Conservation (phyloP, 805 yeast genomes). For the Candida boidinii region DNA sequence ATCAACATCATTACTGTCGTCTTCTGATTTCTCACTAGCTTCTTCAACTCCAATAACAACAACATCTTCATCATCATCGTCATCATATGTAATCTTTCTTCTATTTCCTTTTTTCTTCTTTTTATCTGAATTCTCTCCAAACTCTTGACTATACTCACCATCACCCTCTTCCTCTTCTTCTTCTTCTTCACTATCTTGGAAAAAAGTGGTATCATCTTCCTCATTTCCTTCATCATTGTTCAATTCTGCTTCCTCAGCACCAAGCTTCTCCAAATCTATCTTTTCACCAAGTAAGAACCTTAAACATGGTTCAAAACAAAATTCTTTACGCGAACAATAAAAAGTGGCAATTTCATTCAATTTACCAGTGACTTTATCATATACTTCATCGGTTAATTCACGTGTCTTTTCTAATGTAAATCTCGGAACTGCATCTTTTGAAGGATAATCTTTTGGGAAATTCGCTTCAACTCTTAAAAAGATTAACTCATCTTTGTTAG, state of each 20-base stretch:
- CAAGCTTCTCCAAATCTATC: slow-evolving; percentile 35
- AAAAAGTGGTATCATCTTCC: slow-evolving; percentile 10
- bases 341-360: slow-evolving; percentile 48
- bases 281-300: slow-evolving; percentile 77
- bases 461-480: slow-evolving; percentile 63
- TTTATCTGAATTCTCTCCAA: slow-evolving; percentile 22
- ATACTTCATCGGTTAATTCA: slow-evolving; percentile 43
- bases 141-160: no score
- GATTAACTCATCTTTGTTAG: slow-evolving; percentile 37
- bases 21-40: slow-evolving; percentile 7
- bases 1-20: slow-evolving; percentile 17
- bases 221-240: slow-evolving; percentile 13
- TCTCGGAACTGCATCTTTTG: slow-evolving; percentile 33
- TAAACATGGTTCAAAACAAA: slow-evolving; percentile 75
- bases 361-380: slow-evolving; percentile 40
- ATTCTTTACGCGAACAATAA: slow-evolving; percentile 48
- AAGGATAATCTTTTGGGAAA: slow-evolving; percentile 72
- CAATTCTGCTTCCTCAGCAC: slow-evolving; percentile 16
- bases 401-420: slow-evolving; percentile 75
- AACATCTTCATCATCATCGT: slow-evolving; percentile 11
- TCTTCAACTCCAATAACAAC: slow-evolving; percentile 14
- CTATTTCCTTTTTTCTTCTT: slow-evolving; percentile 16
- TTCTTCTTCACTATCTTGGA: slow-evolving; percentile 10
- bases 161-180: slow-evolving; percentile 28
- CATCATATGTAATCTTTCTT: slow-evolving; percentile 8